Conservation (phyloP, 164 flowering plant genomes). For the Vitis cinerea region DNA sequence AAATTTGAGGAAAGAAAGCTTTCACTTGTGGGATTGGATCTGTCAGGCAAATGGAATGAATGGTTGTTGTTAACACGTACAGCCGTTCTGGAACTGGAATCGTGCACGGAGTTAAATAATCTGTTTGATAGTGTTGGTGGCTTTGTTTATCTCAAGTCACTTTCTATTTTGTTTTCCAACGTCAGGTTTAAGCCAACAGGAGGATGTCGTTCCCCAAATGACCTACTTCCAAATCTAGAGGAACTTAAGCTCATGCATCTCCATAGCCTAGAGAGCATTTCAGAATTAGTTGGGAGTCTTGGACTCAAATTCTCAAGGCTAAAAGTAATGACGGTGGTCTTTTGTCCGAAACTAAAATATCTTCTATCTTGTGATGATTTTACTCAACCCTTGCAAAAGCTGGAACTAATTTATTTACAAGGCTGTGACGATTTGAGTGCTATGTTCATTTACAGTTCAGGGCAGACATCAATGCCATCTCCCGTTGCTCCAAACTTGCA, state of each 20-base stretch:
- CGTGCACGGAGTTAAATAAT: constrained; percentile 2
- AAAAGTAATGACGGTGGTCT: background rate
- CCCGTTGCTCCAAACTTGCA: too few species aligned
- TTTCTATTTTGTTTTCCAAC: background rate
- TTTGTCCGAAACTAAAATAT: background rate
- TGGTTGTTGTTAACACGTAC: constrained; percentile 5
- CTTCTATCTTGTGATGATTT: background rate
- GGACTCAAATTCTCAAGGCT: constrained; percentile 7
- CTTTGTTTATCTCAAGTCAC: constrained; percentile 8
- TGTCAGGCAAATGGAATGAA: constrained; percentile 5
- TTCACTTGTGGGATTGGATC: background rate
- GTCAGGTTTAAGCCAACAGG: background rate
- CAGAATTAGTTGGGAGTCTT: background rate
- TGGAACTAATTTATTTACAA: constrained; percentile 11
- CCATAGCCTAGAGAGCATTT: background rate
- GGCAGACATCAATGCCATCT: background rate
- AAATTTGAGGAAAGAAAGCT: constrained; percentile 2
- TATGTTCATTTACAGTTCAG: background rate
- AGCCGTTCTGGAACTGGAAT: background rate
- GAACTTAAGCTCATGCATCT: background rate
- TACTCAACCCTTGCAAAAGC: background rate
- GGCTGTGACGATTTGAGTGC: background rate
- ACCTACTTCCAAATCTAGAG: constrained; percentile 16
- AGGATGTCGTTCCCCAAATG: constrained; percentile 3
- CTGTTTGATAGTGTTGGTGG: background rate